Evolutionary conservation across 139 green algal species (phyloP).

Genomic region (Picochlorum sp.): DNA sequence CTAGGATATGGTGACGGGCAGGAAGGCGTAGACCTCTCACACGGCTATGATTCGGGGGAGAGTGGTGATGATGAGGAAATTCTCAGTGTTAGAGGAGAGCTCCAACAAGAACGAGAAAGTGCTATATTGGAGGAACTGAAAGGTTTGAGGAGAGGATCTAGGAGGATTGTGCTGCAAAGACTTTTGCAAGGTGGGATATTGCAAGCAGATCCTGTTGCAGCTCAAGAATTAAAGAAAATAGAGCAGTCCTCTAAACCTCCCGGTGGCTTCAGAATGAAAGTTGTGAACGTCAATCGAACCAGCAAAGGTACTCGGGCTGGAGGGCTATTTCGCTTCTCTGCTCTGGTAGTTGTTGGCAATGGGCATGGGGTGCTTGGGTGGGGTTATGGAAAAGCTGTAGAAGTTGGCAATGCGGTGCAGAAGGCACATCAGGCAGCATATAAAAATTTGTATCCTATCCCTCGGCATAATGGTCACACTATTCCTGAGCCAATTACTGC

Average conservation of each 20-base stretch:
- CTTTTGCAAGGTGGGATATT: slow-evolving; percentile 19
- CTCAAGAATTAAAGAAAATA: slow-evolving; percentile 16
- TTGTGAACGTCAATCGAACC: slow-evolving; percentile 26
- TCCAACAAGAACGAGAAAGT: background rate
- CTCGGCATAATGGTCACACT: slow-evolving; percentile 24
- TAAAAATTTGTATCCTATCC: slow-evolving; percentile 24
- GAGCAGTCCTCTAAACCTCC: slow-evolving; percentile 10
- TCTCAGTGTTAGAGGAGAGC: background rate
- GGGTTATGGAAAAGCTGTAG: slow-evolving; percentile 27
- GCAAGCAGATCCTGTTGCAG: slow-evolving; percentile 8
- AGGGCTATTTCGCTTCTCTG: slow-evolving; percentile 19
- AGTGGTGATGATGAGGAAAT: background rate
- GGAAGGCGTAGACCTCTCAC: background rate
- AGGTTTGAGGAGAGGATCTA: slow-evolving; percentile 10
- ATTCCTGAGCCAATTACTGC: slow-evolving; percentile 12
- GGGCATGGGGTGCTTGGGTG: slow-evolving; percentile 26
- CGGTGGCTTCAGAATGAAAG: slow-evolving; percentile 7
- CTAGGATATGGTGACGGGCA: background rate
- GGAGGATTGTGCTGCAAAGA: slow-evolving; percentile 16
- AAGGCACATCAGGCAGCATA: slow-evolving; percentile 20
- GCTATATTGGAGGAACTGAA: slow-evolving; percentile 10
- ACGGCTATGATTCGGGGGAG: background rate
- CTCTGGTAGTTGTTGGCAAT: slow-evolving; percentile 33
- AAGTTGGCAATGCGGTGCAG: slow-evolving; percentile 16
- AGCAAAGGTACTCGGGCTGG: slow-evolving; percentile 25